These are phyloP conservation scores for Scolecobasidium constrictum DNA, from an alignment of 2,329 filamentous ascomycete species.

Conservation along the genomic window DNA sequence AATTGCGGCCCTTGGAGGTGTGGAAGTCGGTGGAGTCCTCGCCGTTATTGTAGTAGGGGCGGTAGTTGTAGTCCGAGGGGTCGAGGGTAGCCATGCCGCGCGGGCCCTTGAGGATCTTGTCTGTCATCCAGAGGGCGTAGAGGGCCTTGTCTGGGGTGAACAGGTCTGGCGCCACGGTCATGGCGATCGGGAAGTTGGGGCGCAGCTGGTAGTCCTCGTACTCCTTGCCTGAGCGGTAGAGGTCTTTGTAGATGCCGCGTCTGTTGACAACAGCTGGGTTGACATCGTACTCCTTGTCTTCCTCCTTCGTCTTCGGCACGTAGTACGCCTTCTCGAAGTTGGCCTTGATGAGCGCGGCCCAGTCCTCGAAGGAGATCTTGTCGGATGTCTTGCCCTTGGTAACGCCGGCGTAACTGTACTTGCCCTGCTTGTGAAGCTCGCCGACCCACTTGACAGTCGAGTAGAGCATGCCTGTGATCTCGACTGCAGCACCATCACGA, in stretches of 20 bases:
- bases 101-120: slow-evolving; percentile 70
- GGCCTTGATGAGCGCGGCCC: slow-evolving; percentile 67
- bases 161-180: slow-evolving; percentile 83
- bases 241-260: slow-evolving; percentile 93
- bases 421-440: slow-evolving; percentile 52
- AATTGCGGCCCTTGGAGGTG: slow-evolving; percentile 90
- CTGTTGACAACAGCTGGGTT: slow-evolving; percentile 74
- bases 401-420: slow-evolving; percentile 65
- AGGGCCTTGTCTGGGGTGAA: slow-evolving; percentile 74
- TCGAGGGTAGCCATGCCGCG: slow-evolving; percentile 94
- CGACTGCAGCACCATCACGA: slow-evolving; percentile 85
- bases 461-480: slow-evolving; percentile 89
- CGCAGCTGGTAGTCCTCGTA: slow-evolving; percentile 97
- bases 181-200: slow-evolving; percentile 87
- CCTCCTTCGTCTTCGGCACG: slow-evolving; percentile 56
- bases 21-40: slow-evolving; percentile 88
- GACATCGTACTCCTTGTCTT: slow-evolving; percentile 71
- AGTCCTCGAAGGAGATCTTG: slow-evolving; percentile 60
- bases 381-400: slow-evolving; percentile 43
- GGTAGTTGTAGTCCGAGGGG: slow-evolving; percentile 83
- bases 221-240: slow-evolving; percentile 87
- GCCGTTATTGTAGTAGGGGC: slow-evolving; percentile 87
- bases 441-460: slow-evolving; percentile 77
- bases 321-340: slow-evolving; percentile 94
- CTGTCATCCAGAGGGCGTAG: slow-evolving; percentile 66